phyloP scores from a whole-genome alignment of 2,329 filamentous ascomycete genomes.

The Nigrograna mackinnonii region DNA sequence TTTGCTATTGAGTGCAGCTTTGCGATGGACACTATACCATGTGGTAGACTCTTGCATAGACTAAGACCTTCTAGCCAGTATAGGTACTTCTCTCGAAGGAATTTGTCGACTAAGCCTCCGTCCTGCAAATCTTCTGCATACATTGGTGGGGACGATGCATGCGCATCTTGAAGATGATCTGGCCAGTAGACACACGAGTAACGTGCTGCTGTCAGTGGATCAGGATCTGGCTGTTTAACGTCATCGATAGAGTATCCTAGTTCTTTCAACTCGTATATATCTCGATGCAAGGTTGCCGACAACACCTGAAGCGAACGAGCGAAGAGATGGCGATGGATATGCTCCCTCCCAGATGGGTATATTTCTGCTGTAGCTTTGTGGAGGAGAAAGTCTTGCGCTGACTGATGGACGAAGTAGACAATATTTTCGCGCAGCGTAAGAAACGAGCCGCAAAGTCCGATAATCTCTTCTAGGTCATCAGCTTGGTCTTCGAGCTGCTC shows the following conservation, averaged over 20 bases:
- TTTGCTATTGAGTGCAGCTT: no score
- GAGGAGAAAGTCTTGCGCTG: conserved; percentile 1
- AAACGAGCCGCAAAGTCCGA: conserved; percentile 1
- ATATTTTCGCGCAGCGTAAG: background rate
- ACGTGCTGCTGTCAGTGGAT: conserved; percentile 21
- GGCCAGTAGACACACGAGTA: conserved; percentile 40
- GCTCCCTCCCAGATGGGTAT: conserved; percentile 11
- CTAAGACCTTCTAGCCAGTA: background rate
- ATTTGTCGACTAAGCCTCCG: no score
- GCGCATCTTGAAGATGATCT: conserved; percentile 34
- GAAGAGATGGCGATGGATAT: conserved; percentile 1
- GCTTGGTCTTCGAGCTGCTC: no score
- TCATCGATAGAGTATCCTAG: background rate
- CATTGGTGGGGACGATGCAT: no score
- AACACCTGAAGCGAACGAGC: conserved; percentile 33
- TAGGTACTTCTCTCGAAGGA: no score
- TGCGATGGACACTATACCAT: conserved; percentile 3
- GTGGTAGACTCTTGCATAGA: background rate
- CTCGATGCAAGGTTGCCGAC: conserved; percentile 17
- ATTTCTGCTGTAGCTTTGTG: background rate
- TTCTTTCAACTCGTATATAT: conserved; percentile 25
- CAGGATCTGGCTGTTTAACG: conserved; percentile 16
- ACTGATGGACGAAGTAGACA: conserved; percentile 2
- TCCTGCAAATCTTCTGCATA: no score
- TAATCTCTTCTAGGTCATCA: no score